A percentile compares a stretch with the other conserved stretches of the same genome.
Evolutionary conservation across 768 basidiomycete species (phyloP).

Genomic region (Pleurotus tuoliensis): DNA sequence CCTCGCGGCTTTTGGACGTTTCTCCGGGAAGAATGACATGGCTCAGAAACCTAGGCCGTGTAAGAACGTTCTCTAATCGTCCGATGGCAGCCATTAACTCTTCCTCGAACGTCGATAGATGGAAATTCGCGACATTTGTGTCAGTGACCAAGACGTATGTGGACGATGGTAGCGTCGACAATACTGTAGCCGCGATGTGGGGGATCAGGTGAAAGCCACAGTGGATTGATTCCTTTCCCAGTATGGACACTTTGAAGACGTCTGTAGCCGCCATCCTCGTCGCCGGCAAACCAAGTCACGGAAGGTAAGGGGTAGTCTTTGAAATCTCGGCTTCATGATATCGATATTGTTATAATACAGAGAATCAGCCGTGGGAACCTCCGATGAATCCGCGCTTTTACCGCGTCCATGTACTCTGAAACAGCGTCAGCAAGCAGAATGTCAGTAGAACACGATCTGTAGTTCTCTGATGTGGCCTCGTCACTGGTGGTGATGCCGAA

Average conservation of each 20-base stretch:
- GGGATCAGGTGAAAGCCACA: conserved; percentile 90
- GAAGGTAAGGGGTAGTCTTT: too few species aligned
- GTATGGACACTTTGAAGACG: conserved; percentile 76
- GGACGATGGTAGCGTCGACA: conserved; percentile 68
- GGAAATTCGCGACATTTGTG: conserved; percentile 79
- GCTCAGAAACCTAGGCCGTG: conserved; percentile 65
- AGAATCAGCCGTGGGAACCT: conserved; percentile 7
- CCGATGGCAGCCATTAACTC: conserved; percentile 54
- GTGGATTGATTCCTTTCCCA: conserved; percentile 84
- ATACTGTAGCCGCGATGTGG: conserved; percentile 76
- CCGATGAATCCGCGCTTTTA: conserved; percentile 6
- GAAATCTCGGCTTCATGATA: background rate
- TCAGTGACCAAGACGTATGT: conserved; percentile 93
- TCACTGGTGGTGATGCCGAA: too few species aligned
- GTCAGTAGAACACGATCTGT: too few species aligned
- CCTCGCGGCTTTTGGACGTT: conserved; percentile 84
- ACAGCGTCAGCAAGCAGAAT: too few species aligned
- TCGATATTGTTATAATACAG: conserved; percentile 6
- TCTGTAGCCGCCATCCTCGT: conserved; percentile 43
- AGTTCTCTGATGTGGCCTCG: too few species aligned
- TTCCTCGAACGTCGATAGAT: conserved; percentile 62
- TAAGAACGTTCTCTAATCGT: conserved; percentile 15
- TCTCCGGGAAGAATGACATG: conserved; percentile 88
- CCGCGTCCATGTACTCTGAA: background rate
- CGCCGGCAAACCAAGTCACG: background rate